A percentile compares a stretch with the other conserved stretches of the same genome.
These are phyloP conservation scores for Poa annua DNA, from an alignment of 176 grass and related monocot species.

Conservation along the genomic window DNA sequence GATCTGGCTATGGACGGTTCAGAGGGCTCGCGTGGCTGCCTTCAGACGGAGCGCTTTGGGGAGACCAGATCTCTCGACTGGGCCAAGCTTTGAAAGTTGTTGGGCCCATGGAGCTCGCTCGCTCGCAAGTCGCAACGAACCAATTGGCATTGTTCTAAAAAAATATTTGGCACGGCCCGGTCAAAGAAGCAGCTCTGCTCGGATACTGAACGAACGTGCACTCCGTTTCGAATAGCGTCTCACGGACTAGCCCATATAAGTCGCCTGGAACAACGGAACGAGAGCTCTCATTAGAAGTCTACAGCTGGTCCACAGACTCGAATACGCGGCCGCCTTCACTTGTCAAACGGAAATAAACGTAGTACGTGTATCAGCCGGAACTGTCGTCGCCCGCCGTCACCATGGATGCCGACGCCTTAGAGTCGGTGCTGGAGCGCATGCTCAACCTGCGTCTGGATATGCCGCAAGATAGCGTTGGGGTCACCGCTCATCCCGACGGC, in stretches of 20 bases:
- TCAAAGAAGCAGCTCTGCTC: not conserved
- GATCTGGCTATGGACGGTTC: not conserved
- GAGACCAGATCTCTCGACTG: not conserved
- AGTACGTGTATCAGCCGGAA: no score
- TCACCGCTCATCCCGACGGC: not conserved
- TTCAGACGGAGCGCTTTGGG: not conserved
- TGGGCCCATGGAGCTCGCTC: not conserved
- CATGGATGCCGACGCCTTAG: not conserved
- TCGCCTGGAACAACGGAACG: no score
- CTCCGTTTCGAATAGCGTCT: not conserved
- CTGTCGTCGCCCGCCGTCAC: not conserved
- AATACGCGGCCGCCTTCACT: not conserved
- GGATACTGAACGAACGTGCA: not conserved
- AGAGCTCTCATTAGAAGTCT: not conserved
- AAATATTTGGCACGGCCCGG: not conserved
- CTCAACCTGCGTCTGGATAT: not conserved
- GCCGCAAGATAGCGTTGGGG: not conserved
- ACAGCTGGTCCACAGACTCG: not conserved
- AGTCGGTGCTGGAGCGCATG: slow-evolving; percentile 3
- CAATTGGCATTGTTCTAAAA: not conserved
- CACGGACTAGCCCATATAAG: not conserved
- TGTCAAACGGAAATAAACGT: not conserved
- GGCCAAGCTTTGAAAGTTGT: not conserved
- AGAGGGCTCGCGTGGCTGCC: not conserved
- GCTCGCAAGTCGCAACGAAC: not conserved